Conservation (phyloP, 768 basidiomycete genomes). For the Phylloporus sp. region DNA sequence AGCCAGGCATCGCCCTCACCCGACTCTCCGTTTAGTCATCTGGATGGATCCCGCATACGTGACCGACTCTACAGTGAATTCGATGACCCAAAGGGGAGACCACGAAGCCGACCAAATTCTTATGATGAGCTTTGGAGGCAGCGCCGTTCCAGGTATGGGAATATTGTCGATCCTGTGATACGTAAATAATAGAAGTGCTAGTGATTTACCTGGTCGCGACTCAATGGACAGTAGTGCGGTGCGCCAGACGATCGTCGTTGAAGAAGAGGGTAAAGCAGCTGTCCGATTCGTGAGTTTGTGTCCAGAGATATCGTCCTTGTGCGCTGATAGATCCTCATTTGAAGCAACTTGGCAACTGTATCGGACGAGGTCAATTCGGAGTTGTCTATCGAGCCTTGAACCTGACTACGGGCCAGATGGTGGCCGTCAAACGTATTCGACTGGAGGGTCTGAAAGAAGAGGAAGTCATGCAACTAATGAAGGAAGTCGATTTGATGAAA, state of each 20-base stretch:
- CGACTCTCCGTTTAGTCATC: constrained; percentile 32
- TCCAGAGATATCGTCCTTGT: not conserved
- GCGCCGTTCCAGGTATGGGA: constrained; percentile 64
- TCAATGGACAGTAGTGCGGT: constrained; percentile 61
- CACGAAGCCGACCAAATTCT: constrained; percentile 59
- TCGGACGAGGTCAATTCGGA: constrained; percentile 96
- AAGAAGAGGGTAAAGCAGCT: constrained; percentile 76
- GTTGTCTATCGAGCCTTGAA: constrained; percentile 94
- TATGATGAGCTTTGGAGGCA: constrained; percentile 63
- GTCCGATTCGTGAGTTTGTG: constrained; percentile 71
- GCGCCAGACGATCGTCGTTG: constrained; percentile 68
- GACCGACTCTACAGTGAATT: constrained; percentile 75
- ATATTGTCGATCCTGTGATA: constrained; percentile 63
- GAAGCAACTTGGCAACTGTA: constrained; percentile 97
- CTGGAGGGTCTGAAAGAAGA: constrained; percentile 88
- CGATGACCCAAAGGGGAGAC: constrained; percentile 50
- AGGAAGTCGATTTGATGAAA: constrained; percentile 91
- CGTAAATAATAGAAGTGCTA: constrained; percentile 51
- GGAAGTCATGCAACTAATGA: constrained; percentile 88
- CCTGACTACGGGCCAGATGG: constrained; percentile 91
- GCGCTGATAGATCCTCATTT: constrained; percentile 9
- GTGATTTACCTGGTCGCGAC: constrained; percentile 60
- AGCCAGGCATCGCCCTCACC: constrained; percentile 35
- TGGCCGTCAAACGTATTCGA: constrained; percentile 97
- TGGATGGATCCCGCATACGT: constrained; percentile 39